Percentiles rank a stretch among this genome's conserved stretches.
These are phyloP conservation scores for Coniella vitis DNA, from an alignment of 2,329 filamentous ascomycete genomes.

Conservation along the genomic window DNA sequence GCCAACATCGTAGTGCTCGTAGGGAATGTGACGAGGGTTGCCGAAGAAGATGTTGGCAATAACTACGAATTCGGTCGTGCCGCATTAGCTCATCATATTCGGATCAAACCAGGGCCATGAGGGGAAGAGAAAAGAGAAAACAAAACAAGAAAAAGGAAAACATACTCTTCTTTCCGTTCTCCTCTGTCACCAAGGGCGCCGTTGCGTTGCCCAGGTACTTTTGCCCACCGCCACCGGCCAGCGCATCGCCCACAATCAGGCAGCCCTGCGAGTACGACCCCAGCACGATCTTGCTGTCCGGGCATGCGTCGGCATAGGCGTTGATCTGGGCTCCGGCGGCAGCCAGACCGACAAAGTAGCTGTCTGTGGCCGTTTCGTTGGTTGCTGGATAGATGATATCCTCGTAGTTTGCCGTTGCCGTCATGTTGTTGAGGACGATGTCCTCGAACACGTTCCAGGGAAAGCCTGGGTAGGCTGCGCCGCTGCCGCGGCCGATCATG, in stretches of 20 bases:
- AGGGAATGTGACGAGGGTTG: conserved; percentile 3
- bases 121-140: too few species aligned
- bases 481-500: conserved; percentile 4
- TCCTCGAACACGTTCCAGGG: background rate
- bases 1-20: conserved; percentile 1
- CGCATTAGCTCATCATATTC: background rate
- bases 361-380: conserved; percentile 1
- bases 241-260: background rate
- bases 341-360: conserved; percentile 1
- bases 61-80: background rate
- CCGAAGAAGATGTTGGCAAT: conserved; percentile 3
- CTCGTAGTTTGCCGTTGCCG: conserved; percentile 5
- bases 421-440: background rate
- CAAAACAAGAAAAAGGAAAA: too few species aligned
- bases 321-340: background rate
- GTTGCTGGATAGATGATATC: conserved; percentile 7
- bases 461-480: background rate
- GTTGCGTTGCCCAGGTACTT: conserved; percentile 2
- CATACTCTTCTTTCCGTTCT: background rate
- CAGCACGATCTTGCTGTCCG: conserved; percentile 1
- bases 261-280: conserved; percentile 1
- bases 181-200: background rate
- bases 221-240: conserved; percentile 3
- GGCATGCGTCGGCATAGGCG: background rate
- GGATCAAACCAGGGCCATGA: background rate